Base-by-base conservation (phyloP, 2,329 filamentous ascomycete genomes). In the Trichoderma semiorbis region DNA sequence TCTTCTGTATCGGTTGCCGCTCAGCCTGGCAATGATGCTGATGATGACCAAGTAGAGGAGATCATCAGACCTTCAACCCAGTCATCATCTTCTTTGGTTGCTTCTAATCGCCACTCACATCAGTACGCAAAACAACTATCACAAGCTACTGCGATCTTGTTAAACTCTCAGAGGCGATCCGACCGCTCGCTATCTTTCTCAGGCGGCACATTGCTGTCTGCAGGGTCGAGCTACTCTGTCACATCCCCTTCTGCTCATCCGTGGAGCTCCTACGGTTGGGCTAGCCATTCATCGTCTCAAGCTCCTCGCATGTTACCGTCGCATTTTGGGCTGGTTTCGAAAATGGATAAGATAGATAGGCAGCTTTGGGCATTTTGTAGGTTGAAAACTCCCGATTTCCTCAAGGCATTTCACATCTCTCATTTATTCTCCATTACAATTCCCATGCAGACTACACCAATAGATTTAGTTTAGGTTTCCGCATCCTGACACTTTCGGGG, bases 331-430 rank as follows among this genome's bases (percentile, higher is more conserved):
- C 75, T 77, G 8, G 74, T 76, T 24, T 77, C 78, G 18, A 78
- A 78, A 30, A 81, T 81, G 79, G 80, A 81, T 64, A 39, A 71
- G 7, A 80, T 77, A 61, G 80, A 82, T 66, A 73, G 79, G 60
- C 75, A 75, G 28, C 77, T 82, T 50, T 82, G 78, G 74, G 75
- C 78, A 55, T 82, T 82, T 63, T 82, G 80, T 82, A 78, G 39
- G 80, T 80, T 61, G 18, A 16, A 34, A 55, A 26, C 60, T 58
- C 62, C 24, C 34, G 24, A 5, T 6, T 14, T 16, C 28, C n/a
- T 58, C 28, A 24, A 28, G 64, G 32, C 32, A 72, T 58, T 55
- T 57, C 47, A 61, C 50, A 18, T 36, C 47, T 18, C 21, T 57
- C n/a, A 32, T 21, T 0, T 43, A n/a, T 21, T 11, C 5, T 1